Evolutionary conservation across 192 early-diverging fungal species (phyloP), one percentile per base, ranked within the genome.

Genomic region (Oehlia diaphana): DNA sequence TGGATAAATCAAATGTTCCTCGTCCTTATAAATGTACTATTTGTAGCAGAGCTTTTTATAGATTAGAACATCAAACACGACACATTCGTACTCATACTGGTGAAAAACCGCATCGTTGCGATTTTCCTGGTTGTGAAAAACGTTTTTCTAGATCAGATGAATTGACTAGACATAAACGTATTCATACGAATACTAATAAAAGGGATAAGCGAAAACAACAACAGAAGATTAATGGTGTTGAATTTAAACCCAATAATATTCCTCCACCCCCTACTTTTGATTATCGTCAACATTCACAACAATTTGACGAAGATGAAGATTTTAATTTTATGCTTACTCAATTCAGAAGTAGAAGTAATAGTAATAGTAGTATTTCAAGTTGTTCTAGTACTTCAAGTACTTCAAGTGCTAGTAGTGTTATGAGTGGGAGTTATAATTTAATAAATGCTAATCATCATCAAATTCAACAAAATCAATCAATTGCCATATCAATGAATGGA

Each of bases 61-160:
- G 93, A 42, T 85, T 93, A 10, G 93, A 93, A 83, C 93, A 94
- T 82, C 92, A 92, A 83, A 94, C 92, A 8, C 89, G 93, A 47
- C 95, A 96, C 78, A 91, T 93, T 65, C 90, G 92, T 81, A 94
- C 92, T 8, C 95, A 96, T 82, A 96, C 95, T 2, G 95, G 95
- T 68, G 95, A 96, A 84, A 91, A 92, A 70, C 95, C 95, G 6
- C 92, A 94, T 80, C 85, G 86, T 26, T 96, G 95, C 84, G 89
- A 89, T 50, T 91, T 91, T 74, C 86, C 90, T 39, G 91, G 91
- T 76, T 96, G 95, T 83, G 90, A 90, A 78, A 93, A 93, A 84
- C 89, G 89, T 33, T 96, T 96, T 79, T 92, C 92, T 13, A 87
- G 93, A 61, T 91, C 90, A 10, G 93, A 93, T 80, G 94, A 95